These are phyloP conservation scores for Lagerstroemia speciosa DNA, from an alignment of 345 rosid genomes.

Conservation along the genomic window DNA sequence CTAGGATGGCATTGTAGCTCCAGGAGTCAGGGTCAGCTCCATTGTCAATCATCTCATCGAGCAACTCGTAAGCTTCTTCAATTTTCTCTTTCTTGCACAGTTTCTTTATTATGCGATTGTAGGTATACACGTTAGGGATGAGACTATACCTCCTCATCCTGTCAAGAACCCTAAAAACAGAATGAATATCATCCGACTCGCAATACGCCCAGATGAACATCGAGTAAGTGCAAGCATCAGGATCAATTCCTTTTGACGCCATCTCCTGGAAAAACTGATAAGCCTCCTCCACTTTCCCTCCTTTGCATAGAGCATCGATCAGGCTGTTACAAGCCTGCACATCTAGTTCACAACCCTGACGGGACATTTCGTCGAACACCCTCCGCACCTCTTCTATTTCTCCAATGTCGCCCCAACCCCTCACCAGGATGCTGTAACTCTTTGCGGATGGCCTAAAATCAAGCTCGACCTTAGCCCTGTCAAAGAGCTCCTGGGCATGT, in stretches of 20 bases:
- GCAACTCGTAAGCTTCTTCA: constrained; percentile 57
- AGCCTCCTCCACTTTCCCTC: constrained; percentile 52
- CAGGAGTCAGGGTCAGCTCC: constrained; percentile 57
- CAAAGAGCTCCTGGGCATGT: constrained; percentile 49
- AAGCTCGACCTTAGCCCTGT: constrained; percentile 26
- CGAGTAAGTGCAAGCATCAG: constrained; percentile 56
- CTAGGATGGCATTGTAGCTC: constrained; percentile 74
- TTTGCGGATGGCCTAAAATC: constrained; percentile 33
- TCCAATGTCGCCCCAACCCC: constrained; percentile 52
- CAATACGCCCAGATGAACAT: constrained; percentile 68
- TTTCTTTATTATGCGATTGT: constrained; percentile 61
- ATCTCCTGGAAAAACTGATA: constrained; percentile 51
- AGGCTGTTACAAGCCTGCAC: constrained; percentile 60
- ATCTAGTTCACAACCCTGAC: constrained; percentile 32
- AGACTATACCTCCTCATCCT: constrained; percentile 56
- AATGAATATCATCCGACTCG: constrained; percentile 45
- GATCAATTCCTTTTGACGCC: constrained; percentile 40
- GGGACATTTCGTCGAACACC: constrained; percentile 73
- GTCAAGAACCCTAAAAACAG: constrained; percentile 66
- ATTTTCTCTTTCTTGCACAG: constrained; percentile 58
- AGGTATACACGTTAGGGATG: constrained; percentile 66
- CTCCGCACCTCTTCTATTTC: constrained; percentile 37
- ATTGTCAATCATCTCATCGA: constrained; percentile 56
- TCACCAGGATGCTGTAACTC: constrained; percentile 52
- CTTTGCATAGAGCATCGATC: constrained; percentile 60